phyloP scores from a whole-genome alignment of 352 stramenopile species.

The Globisporangium echinulatum region DNA sequence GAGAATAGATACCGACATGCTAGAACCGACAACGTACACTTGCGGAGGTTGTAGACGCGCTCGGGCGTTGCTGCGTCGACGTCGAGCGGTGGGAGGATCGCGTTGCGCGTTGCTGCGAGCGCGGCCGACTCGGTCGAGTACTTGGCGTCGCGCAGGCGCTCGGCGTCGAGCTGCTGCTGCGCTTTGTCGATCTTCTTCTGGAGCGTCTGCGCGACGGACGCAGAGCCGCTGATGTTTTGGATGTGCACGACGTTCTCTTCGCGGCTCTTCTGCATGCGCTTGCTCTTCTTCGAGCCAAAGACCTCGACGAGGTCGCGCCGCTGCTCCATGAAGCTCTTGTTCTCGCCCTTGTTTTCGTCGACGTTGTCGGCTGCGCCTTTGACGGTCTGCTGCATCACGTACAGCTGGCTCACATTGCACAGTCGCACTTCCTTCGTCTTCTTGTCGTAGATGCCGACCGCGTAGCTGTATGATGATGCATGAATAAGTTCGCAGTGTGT shows the following conservation, averaged over 20 bases:
- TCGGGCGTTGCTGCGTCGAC: slow-evolving; percentile 69
- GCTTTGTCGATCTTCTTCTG: slow-evolving; percentile 71
- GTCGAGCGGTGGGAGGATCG: slow-evolving; percentile 64
- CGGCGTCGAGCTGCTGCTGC: slow-evolving; percentile 37
- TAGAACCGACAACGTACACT: slow-evolving; percentile 36
- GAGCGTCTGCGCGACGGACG: slow-evolving; percentile 60
- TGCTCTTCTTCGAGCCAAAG: slow-evolving; percentile 82
- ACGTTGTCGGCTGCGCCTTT: slow-evolving; percentile 66
- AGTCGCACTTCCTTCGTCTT: slow-evolving; percentile 63
- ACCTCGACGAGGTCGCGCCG: slow-evolving; percentile 67
- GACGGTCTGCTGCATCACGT: slow-evolving; percentile 82
- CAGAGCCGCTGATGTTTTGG: slow-evolving; percentile 65
- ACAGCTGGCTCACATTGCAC: slow-evolving; percentile 77
- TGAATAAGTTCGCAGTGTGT: not conserved
- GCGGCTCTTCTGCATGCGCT: slow-evolving; percentile 74
- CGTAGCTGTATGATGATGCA: slow-evolving; percentile 29
- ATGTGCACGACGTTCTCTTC: slow-evolving; percentile 81
- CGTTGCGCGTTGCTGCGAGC: slow-evolving; percentile 48
- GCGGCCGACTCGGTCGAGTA: slow-evolving; percentile 53
- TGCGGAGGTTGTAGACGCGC: slow-evolving; percentile 69
- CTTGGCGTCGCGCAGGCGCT: slow-evolving; percentile 40
- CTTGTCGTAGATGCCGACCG: slow-evolving; percentile 73
- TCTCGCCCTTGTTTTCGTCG: slow-evolving; percentile 50
- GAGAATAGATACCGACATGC: too few relatives aligned
- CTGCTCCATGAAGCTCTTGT: slow-evolving; percentile 63